These are phyloP conservation scores for Tubosaeta sp. DNA, from an alignment of 768 basidiomycete genomes.

Conservation along the genomic window DNA sequence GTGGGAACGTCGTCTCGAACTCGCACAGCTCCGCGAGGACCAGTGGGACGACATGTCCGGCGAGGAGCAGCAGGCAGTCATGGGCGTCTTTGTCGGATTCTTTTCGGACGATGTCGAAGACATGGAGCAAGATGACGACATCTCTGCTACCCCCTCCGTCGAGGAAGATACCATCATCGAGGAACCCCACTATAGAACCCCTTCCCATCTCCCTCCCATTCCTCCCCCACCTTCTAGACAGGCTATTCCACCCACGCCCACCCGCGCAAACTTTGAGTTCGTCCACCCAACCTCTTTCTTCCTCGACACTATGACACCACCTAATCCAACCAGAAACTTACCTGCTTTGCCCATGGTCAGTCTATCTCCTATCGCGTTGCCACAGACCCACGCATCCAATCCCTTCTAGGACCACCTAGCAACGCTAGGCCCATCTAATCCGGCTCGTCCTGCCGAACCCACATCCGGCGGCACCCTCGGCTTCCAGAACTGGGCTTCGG, in stretches of 20 bases:
- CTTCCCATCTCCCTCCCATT: not conserved
- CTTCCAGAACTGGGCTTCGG: constrained; percentile 32
- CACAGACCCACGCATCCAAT: not conserved
- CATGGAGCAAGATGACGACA: constrained; percentile 6
- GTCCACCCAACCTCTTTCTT: constrained; percentile 29
- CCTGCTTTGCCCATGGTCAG: constrained; percentile 31
- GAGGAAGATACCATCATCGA: constrained; percentile 18
- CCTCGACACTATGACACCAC: constrained; percentile 15
- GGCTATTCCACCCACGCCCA: constrained; percentile 18
- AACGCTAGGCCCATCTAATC: constrained; percentile 24
- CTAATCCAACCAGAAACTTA: constrained; percentile 24
- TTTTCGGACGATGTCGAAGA: constrained; percentile 28
- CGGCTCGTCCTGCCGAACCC: constrained; percentile 20
- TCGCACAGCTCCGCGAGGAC: constrained; percentile 27
- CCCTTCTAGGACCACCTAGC: constrained; percentile 25
- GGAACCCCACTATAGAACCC: constrained; percentile 13
- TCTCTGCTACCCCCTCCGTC: constrained; percentile 1
- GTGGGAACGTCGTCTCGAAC: constrained; percentile 32
- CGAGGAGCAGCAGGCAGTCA: constrained; percentile 29
- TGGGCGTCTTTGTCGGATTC: constrained; percentile 28
- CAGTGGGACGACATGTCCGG: constrained; percentile 30
- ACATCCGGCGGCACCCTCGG: constrained; percentile 9
- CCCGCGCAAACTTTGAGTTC: constrained; percentile 21
- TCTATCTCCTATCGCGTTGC: not conserved
- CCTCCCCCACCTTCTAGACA: constrained; percentile 10